phyloP scores from a whole-genome alignment of 164 flowering plant genomes.

The Paratinospora sagittata region DNA sequence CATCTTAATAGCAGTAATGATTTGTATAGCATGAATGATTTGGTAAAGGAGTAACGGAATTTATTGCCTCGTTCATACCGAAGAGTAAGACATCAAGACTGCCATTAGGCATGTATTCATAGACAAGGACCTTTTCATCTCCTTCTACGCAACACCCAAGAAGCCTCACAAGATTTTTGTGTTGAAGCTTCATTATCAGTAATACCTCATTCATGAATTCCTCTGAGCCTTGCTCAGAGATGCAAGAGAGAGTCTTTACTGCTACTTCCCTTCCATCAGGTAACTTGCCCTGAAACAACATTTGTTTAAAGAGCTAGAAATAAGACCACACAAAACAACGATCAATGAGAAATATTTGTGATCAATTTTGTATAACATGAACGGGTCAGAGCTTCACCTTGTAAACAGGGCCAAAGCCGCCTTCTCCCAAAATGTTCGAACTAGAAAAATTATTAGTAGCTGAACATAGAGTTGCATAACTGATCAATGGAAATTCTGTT shows the following conservation, averaged over 20 bases:
- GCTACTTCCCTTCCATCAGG: constrained; percentile 15
- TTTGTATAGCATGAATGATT: not conserved
- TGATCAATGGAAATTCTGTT: constrained; percentile 15
- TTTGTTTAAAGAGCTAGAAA: not conserved
- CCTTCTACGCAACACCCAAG: constrained; percentile 17
- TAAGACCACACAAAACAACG: not conserved
- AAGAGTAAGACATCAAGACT: constrained; percentile 13
- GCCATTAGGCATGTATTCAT: constrained; percentile 18
- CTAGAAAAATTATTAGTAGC: constrained; percentile 35
- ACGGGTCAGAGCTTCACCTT: constrained; percentile 22
- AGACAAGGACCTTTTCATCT: constrained; percentile 19
- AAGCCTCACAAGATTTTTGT: constrained; percentile 21
- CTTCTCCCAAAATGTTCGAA: constrained; percentile 36
- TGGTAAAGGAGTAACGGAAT: not conserved
- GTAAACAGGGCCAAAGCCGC: constrained; percentile 46
- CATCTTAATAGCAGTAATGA: not conserved
- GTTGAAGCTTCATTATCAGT: constrained; percentile 18
- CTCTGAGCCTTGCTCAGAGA: constrained; percentile 14
- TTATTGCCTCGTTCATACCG: constrained; percentile 3
- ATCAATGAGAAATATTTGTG: no score
- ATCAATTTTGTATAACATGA: not conserved
- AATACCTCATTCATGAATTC: constrained; percentile 21
- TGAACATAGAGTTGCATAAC: constrained; percentile 14
- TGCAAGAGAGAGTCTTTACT: constrained; percentile 16
- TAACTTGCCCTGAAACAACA: constrained; percentile 11